Evolutionary conservation across 1,139 yeast species (phyloP).

Genomic region (Saccharomyces hybrid): DNA sequence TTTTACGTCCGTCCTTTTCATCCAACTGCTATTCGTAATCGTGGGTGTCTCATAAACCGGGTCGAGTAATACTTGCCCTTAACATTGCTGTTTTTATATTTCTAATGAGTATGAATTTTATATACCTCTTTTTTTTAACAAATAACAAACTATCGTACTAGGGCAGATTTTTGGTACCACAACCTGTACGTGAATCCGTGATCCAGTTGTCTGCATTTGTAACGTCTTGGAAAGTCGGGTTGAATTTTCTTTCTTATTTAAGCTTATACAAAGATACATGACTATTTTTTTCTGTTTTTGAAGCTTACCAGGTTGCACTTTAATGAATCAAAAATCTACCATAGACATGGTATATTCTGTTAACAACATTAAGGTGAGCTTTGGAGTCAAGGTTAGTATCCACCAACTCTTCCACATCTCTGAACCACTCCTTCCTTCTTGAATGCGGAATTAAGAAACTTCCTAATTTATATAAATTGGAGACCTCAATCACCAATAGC

Average conservation of each 20-base stretch:
- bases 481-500: conserved; percentile 48
- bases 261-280: background rate
- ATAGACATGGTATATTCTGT: conserved; percentile 51
- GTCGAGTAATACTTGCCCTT: background rate
- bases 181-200: no score
- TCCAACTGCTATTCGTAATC: background rate
- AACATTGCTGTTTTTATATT: background rate
- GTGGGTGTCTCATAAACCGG: background rate
- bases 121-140: background rate
- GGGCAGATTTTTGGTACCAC: no score
- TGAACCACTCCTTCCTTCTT: conserved; percentile 44
- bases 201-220: no score
- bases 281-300: background rate
- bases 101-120: background rate
- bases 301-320: background rate
- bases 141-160: background rate
- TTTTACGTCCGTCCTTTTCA: background rate
- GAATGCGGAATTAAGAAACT: conserved; percentile 41
- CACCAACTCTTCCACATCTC: conserved; percentile 48
- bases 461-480: conserved; percentile 47
- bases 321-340: conserved; percentile 29
- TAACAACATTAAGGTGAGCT: conserved; percentile 40
- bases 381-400: conserved; percentile 28
- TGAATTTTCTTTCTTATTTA: background rate
- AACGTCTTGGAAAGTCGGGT: no score